A percentile compares a stretch with the other conserved stretches of the same genome.
Conservation (phyloP, 2,329 filamentous ascomycete species). For the Cercospora beticola region DNA sequence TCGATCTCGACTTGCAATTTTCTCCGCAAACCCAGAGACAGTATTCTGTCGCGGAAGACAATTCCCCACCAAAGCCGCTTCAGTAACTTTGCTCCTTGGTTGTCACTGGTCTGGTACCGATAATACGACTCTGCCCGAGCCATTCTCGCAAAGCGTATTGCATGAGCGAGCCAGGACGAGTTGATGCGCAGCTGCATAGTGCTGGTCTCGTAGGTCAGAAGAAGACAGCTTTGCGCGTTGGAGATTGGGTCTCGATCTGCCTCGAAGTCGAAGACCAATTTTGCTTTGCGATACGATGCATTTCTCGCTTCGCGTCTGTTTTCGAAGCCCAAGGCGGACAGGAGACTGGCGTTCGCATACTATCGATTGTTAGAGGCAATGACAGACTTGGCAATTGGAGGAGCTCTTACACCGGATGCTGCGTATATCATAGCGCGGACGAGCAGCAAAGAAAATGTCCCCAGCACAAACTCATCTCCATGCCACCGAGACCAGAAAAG, state of each 20-base stretch:
- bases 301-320: constrained; percentile 25
- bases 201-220: constrained; percentile 22
- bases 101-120: constrained; percentile 17
- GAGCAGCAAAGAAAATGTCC: constrained; percentile 12
- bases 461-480: constrained; percentile 14
- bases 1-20: constrained; percentile 20
- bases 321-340: constrained; percentile 22
- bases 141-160: constrained; percentile 24
- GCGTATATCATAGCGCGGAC: constrained; percentile 23
- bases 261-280: constrained; percentile 24
- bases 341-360: constrained; percentile 17
- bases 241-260: constrained; percentile 22
- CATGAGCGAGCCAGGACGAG: constrained; percentile 24
- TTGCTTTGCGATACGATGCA: constrained; percentile 23
- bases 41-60: constrained; percentile 23
- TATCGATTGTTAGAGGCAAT: neutral
- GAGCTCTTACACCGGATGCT: constrained; percentile 12
- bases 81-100: constrained; percentile 16
- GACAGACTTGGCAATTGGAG: too few species aligned
- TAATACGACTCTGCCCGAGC: constrained; percentile 24
- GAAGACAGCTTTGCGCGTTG: constrained; percentile 23
- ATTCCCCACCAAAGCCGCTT: constrained; percentile 27
- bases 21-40: constrained; percentile 22
- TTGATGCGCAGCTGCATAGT: constrained; percentile 25
- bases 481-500: constrained; percentile 19